Conservation (phyloP, 1,284 basidiomycete species). For the Gastroboletus turbinatus region DNA sequence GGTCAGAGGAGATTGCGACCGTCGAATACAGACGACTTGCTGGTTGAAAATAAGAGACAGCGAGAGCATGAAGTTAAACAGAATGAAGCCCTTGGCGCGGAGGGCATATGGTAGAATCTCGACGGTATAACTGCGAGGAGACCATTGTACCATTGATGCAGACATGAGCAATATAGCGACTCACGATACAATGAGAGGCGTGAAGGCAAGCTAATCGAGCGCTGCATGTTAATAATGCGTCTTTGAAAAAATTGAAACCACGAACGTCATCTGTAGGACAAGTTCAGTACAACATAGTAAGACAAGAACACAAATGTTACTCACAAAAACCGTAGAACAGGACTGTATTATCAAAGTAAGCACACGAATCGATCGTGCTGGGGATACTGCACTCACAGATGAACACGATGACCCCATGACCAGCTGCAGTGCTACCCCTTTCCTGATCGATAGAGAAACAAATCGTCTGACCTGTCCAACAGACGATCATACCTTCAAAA, state of each 20-base stretch:
- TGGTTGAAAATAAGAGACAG: constrained; percentile 74
- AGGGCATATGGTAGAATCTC: constrained; percentile 70
- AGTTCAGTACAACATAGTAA: background rate
- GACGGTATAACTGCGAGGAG: constrained; percentile 45
- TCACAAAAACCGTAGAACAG: background rate
- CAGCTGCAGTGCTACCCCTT: constrained; percentile 40
- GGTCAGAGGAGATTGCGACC: constrained; percentile 36
- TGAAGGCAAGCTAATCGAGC: background rate
- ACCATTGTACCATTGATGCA: background rate
- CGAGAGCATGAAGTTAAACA: constrained; percentile 67
- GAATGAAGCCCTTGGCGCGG: constrained; percentile 75
- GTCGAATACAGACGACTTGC: background rate
- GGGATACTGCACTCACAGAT: constrained; percentile 40
- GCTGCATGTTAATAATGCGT: background rate
- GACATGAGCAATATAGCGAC: background rate
- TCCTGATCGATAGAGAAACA: constrained; percentile 60
- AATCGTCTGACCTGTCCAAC: constrained; percentile 70
- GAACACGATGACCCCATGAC: constrained; percentile 69
- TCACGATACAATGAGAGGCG: background rate
- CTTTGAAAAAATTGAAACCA: background rate
- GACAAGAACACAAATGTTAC: background rate
- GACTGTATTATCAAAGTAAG: constrained; percentile 26
- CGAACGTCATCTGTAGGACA: background rate
- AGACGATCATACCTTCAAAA: constrained; percentile 52
- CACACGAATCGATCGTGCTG: constrained; percentile 42